Conservation (phyloP, 179 eudicot genomes). For the Silene vulgaris region DNA sequence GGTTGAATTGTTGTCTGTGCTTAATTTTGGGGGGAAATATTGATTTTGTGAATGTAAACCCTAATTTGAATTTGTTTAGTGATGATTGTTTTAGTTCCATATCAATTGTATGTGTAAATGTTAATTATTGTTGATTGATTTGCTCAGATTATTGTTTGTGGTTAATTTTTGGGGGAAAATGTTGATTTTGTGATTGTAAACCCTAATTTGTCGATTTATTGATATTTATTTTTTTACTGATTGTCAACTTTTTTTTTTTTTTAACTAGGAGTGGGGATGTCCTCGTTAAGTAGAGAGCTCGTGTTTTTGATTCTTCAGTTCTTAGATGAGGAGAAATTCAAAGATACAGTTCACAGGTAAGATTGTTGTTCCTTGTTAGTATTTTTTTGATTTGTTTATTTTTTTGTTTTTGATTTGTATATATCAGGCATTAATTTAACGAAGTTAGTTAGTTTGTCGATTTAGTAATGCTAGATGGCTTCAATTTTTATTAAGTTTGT, state of each 20-base stretch:
- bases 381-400: background rate
- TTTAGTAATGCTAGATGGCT: background rate
- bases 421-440: constrained; percentile 3
- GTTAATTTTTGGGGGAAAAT: constrained; percentile 2
- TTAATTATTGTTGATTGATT: background rate
- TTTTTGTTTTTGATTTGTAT: background rate
- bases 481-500: background rate
- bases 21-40: background rate
- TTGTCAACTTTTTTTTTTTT: constrained; percentile 13
- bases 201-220: constrained; percentile 23
- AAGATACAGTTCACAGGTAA: constrained; percentile 47
- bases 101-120: background rate
- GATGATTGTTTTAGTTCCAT: background rate
- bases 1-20: background rate
- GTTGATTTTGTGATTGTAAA: constrained; percentile 9
- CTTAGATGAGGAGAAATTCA: constrained; percentile 52
- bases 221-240: constrained; percentile 8
- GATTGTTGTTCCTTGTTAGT: background rate
- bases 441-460: constrained; percentile 3
- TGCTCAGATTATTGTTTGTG: background rate
- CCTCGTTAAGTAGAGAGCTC: constrained; percentile 45
- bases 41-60: constrained; percentile 20
- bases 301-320: constrained; percentile 53
- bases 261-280: constrained; percentile 20
- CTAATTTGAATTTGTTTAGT: constrained; percentile 14